These are phyloP conservation scores for Davidsoniella neocaledoniae DNA, from an alignment of 2,329 filamentous ascomycete species.

Conservation along the genomic window DNA sequence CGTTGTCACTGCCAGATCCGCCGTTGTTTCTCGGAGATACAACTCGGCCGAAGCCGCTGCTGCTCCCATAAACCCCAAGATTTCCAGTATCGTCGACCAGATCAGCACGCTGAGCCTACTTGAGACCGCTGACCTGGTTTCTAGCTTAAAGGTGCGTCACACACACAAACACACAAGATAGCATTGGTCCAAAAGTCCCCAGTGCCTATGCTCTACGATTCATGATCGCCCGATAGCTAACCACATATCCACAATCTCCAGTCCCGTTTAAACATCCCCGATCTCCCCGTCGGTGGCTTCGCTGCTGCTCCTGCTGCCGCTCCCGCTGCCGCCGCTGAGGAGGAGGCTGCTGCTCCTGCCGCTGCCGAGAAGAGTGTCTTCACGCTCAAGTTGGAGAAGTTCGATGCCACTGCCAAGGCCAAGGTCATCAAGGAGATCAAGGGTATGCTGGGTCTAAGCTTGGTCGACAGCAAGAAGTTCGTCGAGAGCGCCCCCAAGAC, in stretches of 20 bases:
- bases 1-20: slow-evolving; percentile 31
- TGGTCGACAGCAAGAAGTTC: slow-evolving; percentile 99
- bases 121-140: slow-evolving; percentile 92
- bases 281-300: slow-evolving; percentile 88
- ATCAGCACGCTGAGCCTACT: slow-evolving; percentile 96
- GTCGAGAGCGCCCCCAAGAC: slow-evolving; percentile 95
- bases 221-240: not conserved
- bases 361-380: slow-evolving; percentile 96
- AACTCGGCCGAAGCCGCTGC: slow-evolving; percentile 62
- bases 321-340: slow-evolving; percentile 43
- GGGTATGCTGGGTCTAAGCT: slow-evolving; percentile 76
- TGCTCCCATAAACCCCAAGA: slow-evolving; percentile 62
- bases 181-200: not conserved
- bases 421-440: slow-evolving; percentile 99
- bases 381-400: slow-evolving; percentile 81
- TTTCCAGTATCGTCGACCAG: slow-evolving; percentile 86
- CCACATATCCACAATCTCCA: not conserved
- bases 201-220: not conserved
- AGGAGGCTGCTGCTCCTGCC: slow-evolving; percentile 66
- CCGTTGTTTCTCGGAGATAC: slow-evolving; percentile 52
- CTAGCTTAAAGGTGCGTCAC: slow-evolving; percentile 68
- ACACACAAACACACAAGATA: not conserved
- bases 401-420: slow-evolving; percentile 78
- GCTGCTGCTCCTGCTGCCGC: slow-evolving; percentile 49
- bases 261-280: slow-evolving; percentile 70